Evolutionary conservation across 1,139 yeast species (phyloP).

Genomic region (Geotrichum fermentans): DNA sequence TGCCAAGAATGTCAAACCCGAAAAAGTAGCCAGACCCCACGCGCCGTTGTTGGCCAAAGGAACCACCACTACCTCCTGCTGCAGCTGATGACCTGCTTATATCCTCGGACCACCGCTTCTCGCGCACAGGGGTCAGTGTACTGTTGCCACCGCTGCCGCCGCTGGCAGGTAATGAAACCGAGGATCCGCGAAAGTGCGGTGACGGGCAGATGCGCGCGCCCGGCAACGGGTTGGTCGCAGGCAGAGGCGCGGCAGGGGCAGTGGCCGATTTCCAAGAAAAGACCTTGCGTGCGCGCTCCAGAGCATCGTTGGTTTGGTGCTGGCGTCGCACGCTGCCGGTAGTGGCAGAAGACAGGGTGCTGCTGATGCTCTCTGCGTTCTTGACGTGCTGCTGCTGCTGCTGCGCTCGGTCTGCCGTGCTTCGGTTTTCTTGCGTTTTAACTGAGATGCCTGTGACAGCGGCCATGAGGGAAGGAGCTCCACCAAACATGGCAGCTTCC

Average conservation of each 20-base stretch:
- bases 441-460: neutral
- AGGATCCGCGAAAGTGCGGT: neutral
- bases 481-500: neutral
- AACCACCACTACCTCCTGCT: neutral
- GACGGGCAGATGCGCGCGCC: slow-evolving; percentile 12
- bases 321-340: slow-evolving; percentile 1
- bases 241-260: neutral
- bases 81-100: neutral
- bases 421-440: no score
- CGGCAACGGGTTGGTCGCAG: slow-evolving; percentile 13
- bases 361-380: slow-evolving; percentile 2
- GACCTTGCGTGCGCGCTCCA: slow-evolving; percentile 8
- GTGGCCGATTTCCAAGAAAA: neutral
- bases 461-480: neutral
- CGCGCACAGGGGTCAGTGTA: no score
- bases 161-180: neutral
- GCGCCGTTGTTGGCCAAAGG: neutral
- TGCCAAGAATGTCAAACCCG: slow-evolving; percentile 10
- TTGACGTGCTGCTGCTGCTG: no score
- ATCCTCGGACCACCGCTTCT: no score
- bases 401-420: no score
- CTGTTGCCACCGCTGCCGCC: neutral
- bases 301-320: slow-evolving; percentile 4
- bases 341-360: slow-evolving; percentile 3
- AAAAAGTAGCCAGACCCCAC: slow-evolving; percentile 9